A percentile compares a stretch with the other conserved stretches of the same genome.
phyloP scores from a whole-genome alignment of 176 grass and related monocot genomes.

The Zoysia japonica region DNA sequence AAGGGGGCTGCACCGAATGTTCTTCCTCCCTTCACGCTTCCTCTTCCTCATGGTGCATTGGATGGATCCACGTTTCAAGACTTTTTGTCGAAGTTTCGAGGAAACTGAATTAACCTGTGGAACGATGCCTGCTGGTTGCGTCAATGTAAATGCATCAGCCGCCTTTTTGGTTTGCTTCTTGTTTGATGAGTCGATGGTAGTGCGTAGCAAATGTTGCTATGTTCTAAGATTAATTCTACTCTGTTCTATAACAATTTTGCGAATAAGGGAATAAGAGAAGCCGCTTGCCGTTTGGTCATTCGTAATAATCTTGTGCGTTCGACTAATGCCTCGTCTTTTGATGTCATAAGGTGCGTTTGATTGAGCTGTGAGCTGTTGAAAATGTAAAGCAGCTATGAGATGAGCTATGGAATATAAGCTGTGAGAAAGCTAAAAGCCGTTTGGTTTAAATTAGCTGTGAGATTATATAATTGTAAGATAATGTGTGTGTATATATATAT shows the following conservation, averaged over 20 bases:
- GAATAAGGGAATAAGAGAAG: conserved; percentile 20
- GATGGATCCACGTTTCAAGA: conserved; percentile 53
- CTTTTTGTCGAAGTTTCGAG: conserved; percentile 51
- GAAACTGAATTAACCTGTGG: conserved; percentile 27
- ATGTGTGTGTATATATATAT: no score
- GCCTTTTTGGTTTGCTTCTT: conserved; percentile 8
- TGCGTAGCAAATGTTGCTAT: neutral
- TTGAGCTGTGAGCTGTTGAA: no score
- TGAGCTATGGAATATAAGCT: no score
- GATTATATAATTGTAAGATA: no score
- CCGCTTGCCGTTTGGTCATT: neutral
- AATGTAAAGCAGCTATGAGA: no score
- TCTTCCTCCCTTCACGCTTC: conserved; percentile 69
- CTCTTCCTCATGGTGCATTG: conserved; percentile 35
- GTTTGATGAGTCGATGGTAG: conserved; percentile 2
- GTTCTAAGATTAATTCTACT: neutral
- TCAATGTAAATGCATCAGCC: conserved; percentile 42
- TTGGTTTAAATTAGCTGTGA: no score
- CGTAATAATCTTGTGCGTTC: neutral
- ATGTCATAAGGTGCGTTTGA: no score
- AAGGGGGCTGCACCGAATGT: conserved; percentile 26
- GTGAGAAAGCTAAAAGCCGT: no score
- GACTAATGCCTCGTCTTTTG: neutral
- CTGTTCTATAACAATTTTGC: conserved; percentile 32
- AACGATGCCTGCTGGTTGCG: neutral